Evolutionary conservation across 257 asterid genomes (phyloP).

Genomic region (Ligustrum vulgare): DNA sequence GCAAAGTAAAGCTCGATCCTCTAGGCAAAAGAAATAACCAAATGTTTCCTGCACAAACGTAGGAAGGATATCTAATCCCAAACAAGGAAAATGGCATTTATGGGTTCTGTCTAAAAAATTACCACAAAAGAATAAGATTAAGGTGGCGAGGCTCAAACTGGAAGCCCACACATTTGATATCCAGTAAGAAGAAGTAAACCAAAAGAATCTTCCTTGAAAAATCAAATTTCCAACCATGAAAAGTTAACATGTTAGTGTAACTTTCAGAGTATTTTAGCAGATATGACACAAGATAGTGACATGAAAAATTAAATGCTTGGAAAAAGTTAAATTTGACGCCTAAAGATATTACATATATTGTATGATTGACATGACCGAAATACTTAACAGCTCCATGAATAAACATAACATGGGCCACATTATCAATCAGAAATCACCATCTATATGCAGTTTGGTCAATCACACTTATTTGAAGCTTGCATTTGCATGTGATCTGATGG

Average conservation of each 20-base stretch:
- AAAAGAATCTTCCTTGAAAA: neutral
- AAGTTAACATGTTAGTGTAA: neutral
- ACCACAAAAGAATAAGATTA: neutral
- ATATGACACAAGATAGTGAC: neutral
- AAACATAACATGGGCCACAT: neutral
- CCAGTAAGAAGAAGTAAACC: neutral
- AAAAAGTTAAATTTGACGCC: neutral
- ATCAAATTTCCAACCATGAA: neutral
- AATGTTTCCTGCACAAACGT: constrained; percentile 62
- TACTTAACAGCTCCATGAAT: neutral
- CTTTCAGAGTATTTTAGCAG: neutral
- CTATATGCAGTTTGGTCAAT: neutral
- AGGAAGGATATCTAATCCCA: neutral
- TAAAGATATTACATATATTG: no score
- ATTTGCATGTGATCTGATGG: neutral
- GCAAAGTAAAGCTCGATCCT: constrained; percentile 93
- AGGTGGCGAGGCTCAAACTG: neutral
- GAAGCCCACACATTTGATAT: neutral
- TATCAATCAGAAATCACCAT: neutral
- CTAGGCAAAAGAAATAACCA: constrained; percentile 92
- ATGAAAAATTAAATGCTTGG: neutral
- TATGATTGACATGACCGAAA: neutral
- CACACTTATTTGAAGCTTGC: neutral
- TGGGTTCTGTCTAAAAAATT: neutral
- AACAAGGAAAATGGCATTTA: neutral